A percentile compares a stretch with the other conserved stretches of the same genome.
These are phyloP conservation scores for Penicillium mononematosum DNA, from an alignment of 495 filamentous ascomycete species.

Conservation along the genomic window DNA sequence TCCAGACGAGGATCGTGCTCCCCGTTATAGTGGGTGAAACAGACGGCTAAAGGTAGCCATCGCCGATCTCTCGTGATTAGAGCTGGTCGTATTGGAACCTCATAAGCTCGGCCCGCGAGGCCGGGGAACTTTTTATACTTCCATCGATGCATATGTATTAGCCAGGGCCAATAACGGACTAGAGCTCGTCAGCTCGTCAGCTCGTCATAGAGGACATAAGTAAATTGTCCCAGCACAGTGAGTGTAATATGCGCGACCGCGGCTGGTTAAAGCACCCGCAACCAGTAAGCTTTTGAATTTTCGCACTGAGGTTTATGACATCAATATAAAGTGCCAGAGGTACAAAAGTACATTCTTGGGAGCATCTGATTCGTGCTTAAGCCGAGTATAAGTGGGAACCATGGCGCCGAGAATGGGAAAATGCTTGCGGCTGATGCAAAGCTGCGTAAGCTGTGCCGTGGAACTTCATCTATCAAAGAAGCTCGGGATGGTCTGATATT, in stretches of 20 bases:
- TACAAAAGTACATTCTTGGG: not conserved
- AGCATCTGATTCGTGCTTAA: not conserved
- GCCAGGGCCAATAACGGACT: no score
- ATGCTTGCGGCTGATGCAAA: constrained; percentile 6
- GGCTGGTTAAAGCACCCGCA: no score
- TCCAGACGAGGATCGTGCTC: not conserved
- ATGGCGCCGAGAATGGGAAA: not conserved
- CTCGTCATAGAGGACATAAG: no score
- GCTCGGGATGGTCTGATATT: not conserved
- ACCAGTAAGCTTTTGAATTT: not conserved
- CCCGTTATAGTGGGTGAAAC: not conserved
- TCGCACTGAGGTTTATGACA: not conserved
- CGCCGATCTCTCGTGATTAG: not conserved
- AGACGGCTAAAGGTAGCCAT: not conserved
- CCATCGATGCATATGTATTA: not conserved
- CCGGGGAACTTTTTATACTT: not conserved
- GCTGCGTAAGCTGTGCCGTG: constrained; percentile 15
- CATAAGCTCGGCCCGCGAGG: not conserved
- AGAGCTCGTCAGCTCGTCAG: no score
- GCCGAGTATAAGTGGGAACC: not conserved
- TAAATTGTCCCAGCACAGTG: no score
- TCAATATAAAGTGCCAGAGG: not conserved
- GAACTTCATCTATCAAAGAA: not conserved
- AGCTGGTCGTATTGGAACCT: not conserved
- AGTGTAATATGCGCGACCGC: no score